phyloP scores from a whole-genome alignment of 2,329 filamentous ascomycete species.

The Cladorrhinum sp. region DNA sequence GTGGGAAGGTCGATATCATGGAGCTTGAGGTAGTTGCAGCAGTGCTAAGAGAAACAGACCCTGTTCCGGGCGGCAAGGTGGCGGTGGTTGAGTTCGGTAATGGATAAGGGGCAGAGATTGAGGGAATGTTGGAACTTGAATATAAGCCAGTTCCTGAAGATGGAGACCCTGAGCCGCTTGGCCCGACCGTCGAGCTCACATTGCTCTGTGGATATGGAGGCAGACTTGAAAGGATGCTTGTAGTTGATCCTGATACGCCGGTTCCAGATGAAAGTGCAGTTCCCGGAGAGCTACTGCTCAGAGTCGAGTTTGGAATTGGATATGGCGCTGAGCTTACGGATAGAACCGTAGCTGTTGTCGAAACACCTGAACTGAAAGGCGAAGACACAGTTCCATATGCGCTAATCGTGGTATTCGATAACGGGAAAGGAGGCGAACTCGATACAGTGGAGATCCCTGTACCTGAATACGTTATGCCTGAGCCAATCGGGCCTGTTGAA shows the following conservation, averaged over 20 bases:
- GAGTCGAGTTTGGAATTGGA: background rate
- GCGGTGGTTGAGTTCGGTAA: background rate
- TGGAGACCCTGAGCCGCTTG: conserved; percentile 1
- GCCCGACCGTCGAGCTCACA: conserved; percentile 1
- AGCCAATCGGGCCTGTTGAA: background rate
- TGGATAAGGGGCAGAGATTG: conserved; percentile 8
- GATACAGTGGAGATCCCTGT: background rate
- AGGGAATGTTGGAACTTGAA: background rate
- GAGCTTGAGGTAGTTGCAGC: background rate
- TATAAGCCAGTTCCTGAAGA: conserved; percentile 5
- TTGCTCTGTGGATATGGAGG: conserved; percentile 15
- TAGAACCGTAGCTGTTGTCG: background rate
- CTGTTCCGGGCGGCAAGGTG: background rate
- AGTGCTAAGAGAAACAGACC: background rate
- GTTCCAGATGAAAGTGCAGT: no score
- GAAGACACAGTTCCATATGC: background rate
- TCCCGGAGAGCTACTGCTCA: background rate
- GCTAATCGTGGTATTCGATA: background rate
- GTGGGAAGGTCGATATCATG: background rate
- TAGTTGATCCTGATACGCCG: background rate
- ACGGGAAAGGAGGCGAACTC: background rate
- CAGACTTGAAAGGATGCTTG: background rate
- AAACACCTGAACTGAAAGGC: background rate
- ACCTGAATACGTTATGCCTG: background rate
- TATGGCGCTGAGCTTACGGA: background rate